phyloP scores from a whole-genome alignment of 83 land plant species.

The Thuja plicata region DNA sequence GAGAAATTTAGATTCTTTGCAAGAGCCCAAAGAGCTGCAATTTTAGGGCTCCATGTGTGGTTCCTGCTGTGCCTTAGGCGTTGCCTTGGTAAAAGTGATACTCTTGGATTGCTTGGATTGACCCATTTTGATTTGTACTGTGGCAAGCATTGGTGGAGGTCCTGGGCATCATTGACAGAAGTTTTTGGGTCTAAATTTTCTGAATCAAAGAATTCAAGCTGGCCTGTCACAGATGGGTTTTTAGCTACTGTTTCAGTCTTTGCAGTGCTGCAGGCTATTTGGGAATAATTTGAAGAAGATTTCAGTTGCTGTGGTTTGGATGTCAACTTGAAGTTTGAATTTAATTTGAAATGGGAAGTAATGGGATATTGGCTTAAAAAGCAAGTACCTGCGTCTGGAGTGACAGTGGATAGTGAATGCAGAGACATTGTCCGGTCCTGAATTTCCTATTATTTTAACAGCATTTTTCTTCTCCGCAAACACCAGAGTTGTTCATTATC shows the following conservation, averaged over 20 bases:
- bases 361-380: background rate
- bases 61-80: background rate
- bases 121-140: background rate
- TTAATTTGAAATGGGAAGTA: background rate
- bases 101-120: background rate
- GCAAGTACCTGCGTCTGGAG: slow-evolving; percentile 11
- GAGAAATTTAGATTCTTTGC: background rate
- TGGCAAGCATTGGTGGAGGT: background rate
- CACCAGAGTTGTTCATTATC: background rate
- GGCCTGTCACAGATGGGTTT: background rate
- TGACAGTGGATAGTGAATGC: background rate
- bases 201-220: background rate
- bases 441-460: background rate
- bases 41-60: background rate
- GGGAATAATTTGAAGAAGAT: background rate
- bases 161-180: background rate
- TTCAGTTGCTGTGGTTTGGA: background rate
- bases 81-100: background rate
- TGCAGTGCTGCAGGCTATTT: background rate
- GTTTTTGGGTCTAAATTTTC: background rate
- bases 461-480: background rate
- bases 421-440: background rate
- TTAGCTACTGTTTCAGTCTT: background rate
- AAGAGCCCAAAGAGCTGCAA: background rate
- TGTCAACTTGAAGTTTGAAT: background rate